Evolutionary conservation across 805 yeast genomes (phyloP).

Genomic region (Deakozyma indianensis): DNA sequence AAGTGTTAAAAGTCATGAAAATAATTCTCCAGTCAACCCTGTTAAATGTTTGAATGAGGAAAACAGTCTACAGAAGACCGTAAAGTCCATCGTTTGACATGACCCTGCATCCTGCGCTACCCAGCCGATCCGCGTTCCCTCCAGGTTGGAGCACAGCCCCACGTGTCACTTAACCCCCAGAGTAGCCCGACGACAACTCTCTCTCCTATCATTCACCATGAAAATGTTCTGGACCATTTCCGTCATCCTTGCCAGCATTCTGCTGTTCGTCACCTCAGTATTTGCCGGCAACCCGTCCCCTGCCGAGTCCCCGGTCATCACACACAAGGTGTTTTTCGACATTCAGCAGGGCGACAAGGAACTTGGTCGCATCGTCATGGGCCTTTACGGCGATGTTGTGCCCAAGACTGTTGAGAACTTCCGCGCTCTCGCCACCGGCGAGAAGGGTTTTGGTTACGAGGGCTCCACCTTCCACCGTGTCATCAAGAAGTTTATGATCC

Average conservation of each 20-base stretch:
- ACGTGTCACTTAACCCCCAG: neutral
- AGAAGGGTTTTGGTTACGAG: conserved; percentile 52
- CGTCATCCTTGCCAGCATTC: conserved; percentile 4
- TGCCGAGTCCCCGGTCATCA: conserved; percentile 31
- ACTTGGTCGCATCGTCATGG: conserved; percentile 74
- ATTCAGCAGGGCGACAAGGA: conserved; percentile 62
- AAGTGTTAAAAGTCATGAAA: no score
- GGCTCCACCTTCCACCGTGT: conserved; percentile 61
- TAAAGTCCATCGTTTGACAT: no score
- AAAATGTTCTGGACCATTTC: conserved; percentile 6
- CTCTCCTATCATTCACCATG: conserved; percentile 7
- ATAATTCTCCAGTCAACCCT: no score
- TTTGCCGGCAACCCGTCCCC: conserved; percentile 4
- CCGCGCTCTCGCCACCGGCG: conserved; percentile 63
- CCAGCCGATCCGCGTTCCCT: no score
- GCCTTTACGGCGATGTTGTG: conserved; percentile 72
- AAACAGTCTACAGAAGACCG: no score
- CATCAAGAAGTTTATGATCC: conserved; percentile 61
- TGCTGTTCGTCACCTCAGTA: conserved; percentile 7
- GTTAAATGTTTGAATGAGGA: no score
- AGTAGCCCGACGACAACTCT: neutral
- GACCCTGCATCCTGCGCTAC: no score
- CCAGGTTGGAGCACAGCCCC: neutral
- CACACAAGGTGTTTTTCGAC: conserved; percentile 77
- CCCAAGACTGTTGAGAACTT: conserved; percentile 87